A percentile compares a stretch with the other conserved stretches of the same genome.
These are phyloP conservation scores for Fusarium beomiforme DNA, from an alignment of 2,329 filamentous ascomycete genomes.

Conservation along the genomic window DNA sequence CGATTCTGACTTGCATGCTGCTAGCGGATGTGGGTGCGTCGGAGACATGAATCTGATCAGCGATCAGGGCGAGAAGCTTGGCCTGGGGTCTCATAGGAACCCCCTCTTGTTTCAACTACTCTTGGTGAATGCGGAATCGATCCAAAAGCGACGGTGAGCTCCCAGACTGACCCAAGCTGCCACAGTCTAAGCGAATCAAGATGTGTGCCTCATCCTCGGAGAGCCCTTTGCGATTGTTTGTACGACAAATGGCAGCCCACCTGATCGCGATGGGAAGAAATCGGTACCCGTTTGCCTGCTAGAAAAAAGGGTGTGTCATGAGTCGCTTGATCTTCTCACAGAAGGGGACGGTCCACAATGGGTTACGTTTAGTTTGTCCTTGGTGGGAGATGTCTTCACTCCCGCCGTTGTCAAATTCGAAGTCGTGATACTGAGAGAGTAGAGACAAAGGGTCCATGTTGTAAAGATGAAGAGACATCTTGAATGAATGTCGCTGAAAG, in stretches of 20 bases:
- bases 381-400: neutral
- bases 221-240: neutral
- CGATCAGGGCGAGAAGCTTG: neutral
- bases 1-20: neutral
- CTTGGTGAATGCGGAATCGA: neutral
- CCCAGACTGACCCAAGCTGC: neutral
- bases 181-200: neutral
- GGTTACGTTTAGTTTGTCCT: neutral
- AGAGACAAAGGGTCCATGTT: neutral
- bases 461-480: neutral
- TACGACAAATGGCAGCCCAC: neutral
- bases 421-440: neutral
- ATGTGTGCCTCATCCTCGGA: neutral
- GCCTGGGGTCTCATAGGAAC: neutral
- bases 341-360: neutral
- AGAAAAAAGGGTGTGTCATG: conserved; percentile 1
- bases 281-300: neutral
- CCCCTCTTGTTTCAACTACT: neutral
- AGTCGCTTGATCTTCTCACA: neutral
- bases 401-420: neutral
- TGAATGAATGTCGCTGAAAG: neutral
- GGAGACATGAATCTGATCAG: rapidly evolving
- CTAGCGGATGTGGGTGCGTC: rapidly evolving
- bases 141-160: rapidly evolving
- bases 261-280: neutral